A percentile compares a stretch with the other conserved stretches of the same genome.
phyloP scores from a whole-genome alignment of 73 alveolate species.

The Paraurostyla sp. region DNA sequence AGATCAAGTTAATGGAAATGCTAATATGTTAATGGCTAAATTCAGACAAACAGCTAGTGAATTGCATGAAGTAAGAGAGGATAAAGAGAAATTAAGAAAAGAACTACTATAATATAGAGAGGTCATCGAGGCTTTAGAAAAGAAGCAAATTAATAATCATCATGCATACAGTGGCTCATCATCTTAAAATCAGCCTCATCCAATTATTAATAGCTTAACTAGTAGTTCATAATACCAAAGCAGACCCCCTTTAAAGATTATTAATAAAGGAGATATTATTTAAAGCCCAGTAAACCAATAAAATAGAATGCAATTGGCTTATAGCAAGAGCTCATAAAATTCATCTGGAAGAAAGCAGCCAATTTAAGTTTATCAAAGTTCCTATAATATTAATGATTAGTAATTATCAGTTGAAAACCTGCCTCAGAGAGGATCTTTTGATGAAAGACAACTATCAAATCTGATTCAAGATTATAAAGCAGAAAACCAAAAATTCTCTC shows the following conservation, averaged over 20 bases:
- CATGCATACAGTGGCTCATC: background rate
- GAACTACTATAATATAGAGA: background rate
- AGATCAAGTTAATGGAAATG: background rate
- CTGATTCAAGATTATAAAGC: background rate
- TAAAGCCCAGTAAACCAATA: background rate
- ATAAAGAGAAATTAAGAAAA: constrained; percentile 13
- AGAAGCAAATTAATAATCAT: background rate
- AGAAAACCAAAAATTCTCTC: constrained; percentile 12
- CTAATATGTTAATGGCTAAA: constrained; percentile 14
- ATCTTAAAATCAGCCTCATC: background rate
- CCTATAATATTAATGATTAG: background rate
- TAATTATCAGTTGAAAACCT: too few relatives aligned
- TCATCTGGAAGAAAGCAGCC: background rate
- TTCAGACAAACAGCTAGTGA: constrained; percentile 50
- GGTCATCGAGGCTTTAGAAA: background rate
- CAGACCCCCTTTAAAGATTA: constrained; percentile 28
- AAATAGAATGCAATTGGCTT: background rate
- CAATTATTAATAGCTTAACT: background rate
- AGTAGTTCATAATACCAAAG: background rate
- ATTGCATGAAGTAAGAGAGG: constrained; percentile 45
- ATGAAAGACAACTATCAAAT: constrained; percentile 20
- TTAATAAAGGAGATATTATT: background rate
- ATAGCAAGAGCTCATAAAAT: background rate
- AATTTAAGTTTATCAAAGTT: background rate
- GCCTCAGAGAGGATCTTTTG: background rate